phyloP scores from a whole-genome alignment of 192 early-diverging fungal genomes.

The Haplosporangium gracile region DNA sequence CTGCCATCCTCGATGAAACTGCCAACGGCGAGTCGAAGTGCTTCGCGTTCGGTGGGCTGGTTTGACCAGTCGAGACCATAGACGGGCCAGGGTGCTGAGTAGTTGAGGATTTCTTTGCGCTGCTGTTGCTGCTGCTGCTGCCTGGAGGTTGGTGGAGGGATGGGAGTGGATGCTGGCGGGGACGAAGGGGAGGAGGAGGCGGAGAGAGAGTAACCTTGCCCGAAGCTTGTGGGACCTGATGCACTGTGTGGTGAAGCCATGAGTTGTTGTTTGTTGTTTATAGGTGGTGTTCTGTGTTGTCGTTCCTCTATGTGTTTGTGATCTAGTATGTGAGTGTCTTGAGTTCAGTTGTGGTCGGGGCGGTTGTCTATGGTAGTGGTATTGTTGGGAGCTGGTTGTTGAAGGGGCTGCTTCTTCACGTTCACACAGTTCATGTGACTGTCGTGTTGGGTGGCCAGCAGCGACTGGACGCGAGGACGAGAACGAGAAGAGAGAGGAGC shows the following conservation, averaged over 20 bases:
- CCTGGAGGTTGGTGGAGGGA: conserved; percentile 18
- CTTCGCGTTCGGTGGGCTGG: conserved; percentile 67
- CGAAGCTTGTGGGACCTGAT: conserved; percentile 22
- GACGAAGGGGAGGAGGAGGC: conserved; percentile 19
- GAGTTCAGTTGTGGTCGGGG: not conserved
- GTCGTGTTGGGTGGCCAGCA: not conserved
- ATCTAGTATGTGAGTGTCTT: not conserved
- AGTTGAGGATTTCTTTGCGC: conserved; percentile 84
- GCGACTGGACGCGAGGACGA: not conserved
- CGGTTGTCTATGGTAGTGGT: not conserved
- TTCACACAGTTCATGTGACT: not conserved
- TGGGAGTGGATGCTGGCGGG: not conserved
- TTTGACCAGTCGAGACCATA: conserved; percentile 93
- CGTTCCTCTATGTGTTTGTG: not conserved
- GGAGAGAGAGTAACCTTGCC: conserved; percentile 31
- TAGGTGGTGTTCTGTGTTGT: too few species aligned
- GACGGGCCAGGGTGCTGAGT: conserved; percentile 85
- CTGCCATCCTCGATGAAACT: conserved; percentile 80
- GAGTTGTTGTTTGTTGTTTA: not conserved
- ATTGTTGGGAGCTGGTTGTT: not conserved
- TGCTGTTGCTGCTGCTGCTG: not conserved
- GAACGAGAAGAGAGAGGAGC: not conserved
- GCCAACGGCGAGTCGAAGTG: conserved; percentile 88
- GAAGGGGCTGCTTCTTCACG: not conserved
- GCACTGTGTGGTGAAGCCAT: conserved; percentile 31